Base-by-base conservation (phyloP, 768 basidiomycete species). In the Psilocybe sp. region DNA sequence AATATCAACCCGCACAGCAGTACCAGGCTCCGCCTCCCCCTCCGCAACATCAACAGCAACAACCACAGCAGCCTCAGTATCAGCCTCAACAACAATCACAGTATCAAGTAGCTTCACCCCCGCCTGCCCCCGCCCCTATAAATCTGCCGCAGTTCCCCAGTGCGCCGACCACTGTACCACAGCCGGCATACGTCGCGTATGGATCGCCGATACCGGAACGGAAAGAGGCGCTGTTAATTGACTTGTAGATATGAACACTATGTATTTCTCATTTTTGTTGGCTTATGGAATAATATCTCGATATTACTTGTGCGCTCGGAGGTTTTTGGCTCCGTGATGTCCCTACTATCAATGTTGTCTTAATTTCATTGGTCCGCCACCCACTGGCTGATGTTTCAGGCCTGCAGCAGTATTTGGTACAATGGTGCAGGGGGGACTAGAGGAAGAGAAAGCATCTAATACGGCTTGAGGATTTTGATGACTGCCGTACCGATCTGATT, bases 151-250 rank as follows among this genome's bases (percentile, higher is more conserved):
- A 77, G 45, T 88, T 89, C 66, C 88, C 88, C 1, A 71, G 70
- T 23, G 87, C 71, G 5, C 88, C 87, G 5, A 85, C 83, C 4
- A 69, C 70, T 11, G 64, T 72, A 7, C 85, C 87, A 1, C 80
- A 83, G 60, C 46, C 70, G 14, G 40, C 56, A 5, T 81, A 77
- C 62, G 65, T 77, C 20, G 54, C 74, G 62, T 82, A 84, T 57
- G 69, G 64, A n/a, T 64, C 78, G 4, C 70, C 82, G 14, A 70
- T 69, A 40, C 74, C 80, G 4, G 79, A 86, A 60, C 79, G 85
- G 68, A 87, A 89, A 64, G 79, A 80, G 57, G 76, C 77, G 34
- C 58, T 79, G 58, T 69, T 81, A 64, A 81, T 81, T 66, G 79
- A 81, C 64, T 59, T 79, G 58, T 78, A 55, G 47, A 13, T 28